Percentiles rank a stretch among this genome's conserved stretches.
These are phyloP conservation scores for Cyberlindnera veronae DNA, from an alignment of 805 yeast genomes.

Conservation along the genomic window DNA sequence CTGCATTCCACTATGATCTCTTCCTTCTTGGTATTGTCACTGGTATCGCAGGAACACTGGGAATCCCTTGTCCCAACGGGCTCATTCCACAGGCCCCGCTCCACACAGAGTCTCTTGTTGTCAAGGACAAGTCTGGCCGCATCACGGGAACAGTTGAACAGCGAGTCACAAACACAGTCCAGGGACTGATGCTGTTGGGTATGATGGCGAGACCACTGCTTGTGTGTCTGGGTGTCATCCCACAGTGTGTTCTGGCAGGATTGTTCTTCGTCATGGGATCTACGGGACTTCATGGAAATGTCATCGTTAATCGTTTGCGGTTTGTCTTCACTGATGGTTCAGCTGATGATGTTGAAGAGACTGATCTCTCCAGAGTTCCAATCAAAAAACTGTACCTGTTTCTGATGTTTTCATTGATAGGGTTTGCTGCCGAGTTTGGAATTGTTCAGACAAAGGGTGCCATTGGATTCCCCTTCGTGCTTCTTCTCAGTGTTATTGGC, in stretches of 20 bases:
- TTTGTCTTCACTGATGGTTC: conserved; percentile 46
- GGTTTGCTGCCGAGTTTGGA: conserved; percentile 77
- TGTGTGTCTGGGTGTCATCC: conserved; percentile 75
- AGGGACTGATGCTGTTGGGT: conserved; percentile 79
- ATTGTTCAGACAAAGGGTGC: conserved; percentile 88
- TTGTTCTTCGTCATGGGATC: conserved; percentile 92
- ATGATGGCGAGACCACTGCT: conserved; percentile 89
- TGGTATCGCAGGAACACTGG: conserved; percentile 80
- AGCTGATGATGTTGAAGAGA: conserved; percentile 9
- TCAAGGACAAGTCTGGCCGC: conserved; percentile 31
- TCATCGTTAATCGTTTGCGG: conserved; percentile 56
- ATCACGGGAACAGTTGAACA: conserved; percentile 72
- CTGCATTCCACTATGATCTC: conserved; percentile 92
- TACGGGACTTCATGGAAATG: conserved; percentile 67
- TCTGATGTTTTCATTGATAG: conserved; percentile 54
- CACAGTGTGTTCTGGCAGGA: conserved; percentile 92
- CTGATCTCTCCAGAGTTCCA: conserved; percentile 27
- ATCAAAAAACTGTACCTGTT: conserved; percentile 46
- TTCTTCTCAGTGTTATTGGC: conserved; percentile 60
- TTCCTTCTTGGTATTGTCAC: conserved; percentile 81
- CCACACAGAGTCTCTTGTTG: conserved; percentile 76
- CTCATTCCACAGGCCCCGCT: conserved; percentile 96
- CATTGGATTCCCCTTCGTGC: conserved; percentile 88
- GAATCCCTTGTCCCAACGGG: conserved; percentile 96
- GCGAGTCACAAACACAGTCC: conserved; percentile 76